Percentiles rank a stretch among this genome's conserved stretches.
Conservation (phyloP, 345 rosid species). For the Eucalyptus erythrocorys region DNA sequence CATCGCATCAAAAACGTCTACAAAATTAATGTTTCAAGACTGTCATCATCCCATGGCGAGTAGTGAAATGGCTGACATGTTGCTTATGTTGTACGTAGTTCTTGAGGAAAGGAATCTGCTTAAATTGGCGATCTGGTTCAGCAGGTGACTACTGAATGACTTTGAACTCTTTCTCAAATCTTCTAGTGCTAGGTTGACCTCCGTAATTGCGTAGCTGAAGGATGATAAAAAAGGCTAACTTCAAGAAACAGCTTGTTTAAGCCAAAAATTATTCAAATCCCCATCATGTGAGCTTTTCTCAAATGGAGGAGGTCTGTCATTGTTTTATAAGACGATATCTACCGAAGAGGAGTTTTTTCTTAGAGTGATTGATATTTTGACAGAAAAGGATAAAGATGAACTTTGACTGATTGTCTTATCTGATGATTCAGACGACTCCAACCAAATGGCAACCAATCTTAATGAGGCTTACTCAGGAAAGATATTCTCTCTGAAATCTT, state of each 20-base stretch:
- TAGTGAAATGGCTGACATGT: neutral
- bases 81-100: neutral
- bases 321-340: neutral
- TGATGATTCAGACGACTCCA: neutral
- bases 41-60: neutral
- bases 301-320: neutral
- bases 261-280: neutral
- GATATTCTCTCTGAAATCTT: neutral
- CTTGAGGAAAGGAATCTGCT: neutral
- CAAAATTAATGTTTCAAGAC: neutral
- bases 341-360: neutral
- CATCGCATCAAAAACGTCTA: neutral
- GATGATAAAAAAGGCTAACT: neutral
- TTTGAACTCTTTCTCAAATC: neutral
- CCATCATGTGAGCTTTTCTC: neutral
- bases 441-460: neutral
- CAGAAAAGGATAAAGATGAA: neutral
- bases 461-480: neutral
- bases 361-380: neutral
- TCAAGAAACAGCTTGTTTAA: neutral
- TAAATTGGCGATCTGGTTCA: neutral
- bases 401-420: neutral
- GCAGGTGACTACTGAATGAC: neutral
- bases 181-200: neutral
- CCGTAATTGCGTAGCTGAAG: neutral